A percentile compares a stretch with the other conserved stretches of the same genome.
Evolutionary conservation across 805 yeast species (phyloP).

Genomic region (Groenewaldozyma tartarivorans): DNA sequence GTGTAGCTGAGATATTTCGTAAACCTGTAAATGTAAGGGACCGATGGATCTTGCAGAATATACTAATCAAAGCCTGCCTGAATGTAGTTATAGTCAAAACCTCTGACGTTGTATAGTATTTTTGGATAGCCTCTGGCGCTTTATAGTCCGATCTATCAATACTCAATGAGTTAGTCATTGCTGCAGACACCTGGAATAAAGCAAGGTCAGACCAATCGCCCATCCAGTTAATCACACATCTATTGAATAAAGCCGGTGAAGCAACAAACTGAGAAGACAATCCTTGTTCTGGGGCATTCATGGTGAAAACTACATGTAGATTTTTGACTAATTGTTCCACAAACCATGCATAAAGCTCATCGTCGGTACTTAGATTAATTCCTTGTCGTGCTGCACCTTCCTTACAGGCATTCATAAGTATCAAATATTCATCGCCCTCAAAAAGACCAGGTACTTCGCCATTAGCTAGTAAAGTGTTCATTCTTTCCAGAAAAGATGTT

Average conservation of each 20-base stretch:
- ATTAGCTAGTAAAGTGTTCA: constrained; percentile 89
- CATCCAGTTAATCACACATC: constrained; percentile 86
- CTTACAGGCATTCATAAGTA: constrained; percentile 44
- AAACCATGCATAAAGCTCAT: constrained; percentile 72
- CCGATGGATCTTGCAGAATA: constrained; percentile 36
- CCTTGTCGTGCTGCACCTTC: constrained; percentile 55
- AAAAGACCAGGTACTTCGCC: constrained; percentile 88
- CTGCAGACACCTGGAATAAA: constrained; percentile 40
- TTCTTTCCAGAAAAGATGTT: constrained; percentile 74
- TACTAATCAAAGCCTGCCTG: constrained; percentile 39
- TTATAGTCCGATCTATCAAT: constrained; percentile 39
- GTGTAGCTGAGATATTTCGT: constrained; percentile 28
- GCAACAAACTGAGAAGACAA: constrained; percentile 41
- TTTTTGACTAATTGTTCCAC: constrained; percentile 54
- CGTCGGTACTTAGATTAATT: constrained; percentile 49
- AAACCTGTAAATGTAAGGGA: constrained; percentile 2
- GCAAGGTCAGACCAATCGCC: constrained; percentile 65
- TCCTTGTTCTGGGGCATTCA: constrained; percentile 42
- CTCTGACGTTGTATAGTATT: not conserved
- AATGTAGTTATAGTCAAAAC: constrained; percentile 20
- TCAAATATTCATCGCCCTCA: constrained; percentile 56
- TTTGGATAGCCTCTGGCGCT: constrained; percentile 24
- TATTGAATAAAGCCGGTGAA: constrained; percentile 81
- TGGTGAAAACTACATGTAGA: constrained; percentile 74
- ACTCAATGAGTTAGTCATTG: constrained; percentile 38